A percentile compares a stretch with the other conserved stretches of the same genome.
Conservation (phyloP, 768 basidiomycete species). For the Nidularia pulvinata region DNA sequence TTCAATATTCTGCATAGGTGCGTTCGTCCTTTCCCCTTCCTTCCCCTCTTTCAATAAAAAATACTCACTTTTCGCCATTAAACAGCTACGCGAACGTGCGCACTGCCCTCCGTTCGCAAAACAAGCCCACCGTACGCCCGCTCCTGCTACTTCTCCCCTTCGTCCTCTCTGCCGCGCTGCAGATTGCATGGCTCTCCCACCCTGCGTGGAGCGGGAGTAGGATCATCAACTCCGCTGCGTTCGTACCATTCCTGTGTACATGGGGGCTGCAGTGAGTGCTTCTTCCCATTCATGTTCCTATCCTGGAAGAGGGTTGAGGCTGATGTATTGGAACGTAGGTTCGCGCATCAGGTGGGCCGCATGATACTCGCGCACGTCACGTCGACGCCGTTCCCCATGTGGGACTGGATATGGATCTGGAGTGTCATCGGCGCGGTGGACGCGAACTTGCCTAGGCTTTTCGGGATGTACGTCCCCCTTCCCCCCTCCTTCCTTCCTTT, state of each 20-base stretch:
- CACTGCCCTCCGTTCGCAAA: conserved; percentile 36
- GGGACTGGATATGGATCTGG: conserved; percentile 89
- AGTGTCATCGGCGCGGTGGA: conserved; percentile 77
- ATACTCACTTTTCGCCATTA: background rate
- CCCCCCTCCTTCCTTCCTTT: conserved; percentile 17
- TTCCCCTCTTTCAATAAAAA: background rate
- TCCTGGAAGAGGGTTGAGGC: too few relatives aligned
- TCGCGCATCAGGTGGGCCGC: conserved; percentile 86
- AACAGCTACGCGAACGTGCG: conserved; percentile 82
- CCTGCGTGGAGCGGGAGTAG: conserved; percentile 58
- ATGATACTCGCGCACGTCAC: conserved; percentile 96
- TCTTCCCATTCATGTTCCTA: too few relatives aligned
- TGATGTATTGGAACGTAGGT: conserved; percentile 15
- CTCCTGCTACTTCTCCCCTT: conserved; percentile 83
- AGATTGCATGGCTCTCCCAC: conserved; percentile 81
- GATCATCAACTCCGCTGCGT: conserved; percentile 75
- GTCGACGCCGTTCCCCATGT: conserved; percentile 78
- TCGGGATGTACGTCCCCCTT: conserved; percentile 55
- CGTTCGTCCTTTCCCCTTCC: conserved; percentile 3
- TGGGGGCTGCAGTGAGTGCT: conserved; percentile 75
- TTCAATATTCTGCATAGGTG: conserved; percentile 83
- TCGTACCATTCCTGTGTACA: conserved; percentile 87
- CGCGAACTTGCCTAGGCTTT: conserved; percentile 71
- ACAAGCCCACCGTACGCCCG: conserved; percentile 46
- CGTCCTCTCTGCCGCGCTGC: conserved; percentile 63